Percentiles rank a stretch among this genome's conserved stretches.
Evolutionary conservation across 257 asterid genomes (phyloP).

Genomic region (Solanum phureja): DNA sequence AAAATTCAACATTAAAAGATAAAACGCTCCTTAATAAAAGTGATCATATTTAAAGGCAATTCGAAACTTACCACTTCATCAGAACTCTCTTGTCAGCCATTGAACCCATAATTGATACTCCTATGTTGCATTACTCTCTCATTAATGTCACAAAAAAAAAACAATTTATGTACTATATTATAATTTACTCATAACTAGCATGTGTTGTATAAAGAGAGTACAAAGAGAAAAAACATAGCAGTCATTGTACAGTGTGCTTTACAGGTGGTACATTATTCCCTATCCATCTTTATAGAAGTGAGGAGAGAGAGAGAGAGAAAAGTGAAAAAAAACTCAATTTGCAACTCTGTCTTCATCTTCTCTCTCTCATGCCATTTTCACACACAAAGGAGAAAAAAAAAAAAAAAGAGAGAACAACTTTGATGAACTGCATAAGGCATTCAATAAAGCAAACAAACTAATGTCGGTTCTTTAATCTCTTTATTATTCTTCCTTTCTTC

Average conservation of each 20-base stretch:
- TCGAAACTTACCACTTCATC: no score
- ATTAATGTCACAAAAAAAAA: no score
- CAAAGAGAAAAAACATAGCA: background rate
- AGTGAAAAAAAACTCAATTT: background rate
- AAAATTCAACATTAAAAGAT: no score
- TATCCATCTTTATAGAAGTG: background rate
- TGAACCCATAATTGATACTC: background rate
- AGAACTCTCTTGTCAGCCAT: no score
- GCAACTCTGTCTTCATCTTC: slow-evolving; percentile 4
- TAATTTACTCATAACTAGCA: background rate
- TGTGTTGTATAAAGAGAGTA: background rate
- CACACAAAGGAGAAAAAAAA: slow-evolving; percentile 9
- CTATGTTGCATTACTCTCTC: background rate
- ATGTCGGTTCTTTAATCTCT: slow-evolving; percentile 46
- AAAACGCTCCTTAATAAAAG: no score
- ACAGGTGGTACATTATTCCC: background rate
- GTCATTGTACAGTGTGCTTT: background rate
- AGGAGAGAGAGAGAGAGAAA: slow-evolving; percentile 7
- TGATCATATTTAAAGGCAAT: no score
- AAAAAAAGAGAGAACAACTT: slow-evolving; percentile 2
- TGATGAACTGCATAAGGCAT: slow-evolving; percentile 18
- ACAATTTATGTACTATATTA: background rate
- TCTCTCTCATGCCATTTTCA: slow-evolving; percentile 31
- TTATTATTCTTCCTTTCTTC: slow-evolving; percentile 4
- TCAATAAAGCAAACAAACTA: slow-evolving; percentile 18